Percentiles rank a stretch among this genome's conserved stretches.
Conservation (phyloP, 108 stramenopile genomes). For the Nitzschia palea region DNA sequence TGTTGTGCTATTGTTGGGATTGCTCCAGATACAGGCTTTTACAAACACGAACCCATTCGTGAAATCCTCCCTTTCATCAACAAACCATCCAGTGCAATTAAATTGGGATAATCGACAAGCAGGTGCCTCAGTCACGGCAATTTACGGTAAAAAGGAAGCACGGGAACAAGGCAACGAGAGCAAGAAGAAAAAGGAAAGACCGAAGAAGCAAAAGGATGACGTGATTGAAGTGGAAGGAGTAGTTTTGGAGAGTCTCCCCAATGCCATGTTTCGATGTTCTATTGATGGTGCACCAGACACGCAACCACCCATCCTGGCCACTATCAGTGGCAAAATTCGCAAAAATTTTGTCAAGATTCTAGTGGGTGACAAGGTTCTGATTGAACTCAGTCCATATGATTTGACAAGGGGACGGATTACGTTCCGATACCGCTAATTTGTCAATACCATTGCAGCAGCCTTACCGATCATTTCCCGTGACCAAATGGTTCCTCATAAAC, state of each 20-base stretch:
- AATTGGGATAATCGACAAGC: not conserved
- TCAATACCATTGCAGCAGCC: too few species aligned
- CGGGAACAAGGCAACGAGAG: conserved; percentile 72
- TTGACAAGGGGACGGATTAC: conserved; percentile 93
- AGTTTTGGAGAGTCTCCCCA: conserved; percentile 86
- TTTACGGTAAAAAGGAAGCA: conserved; percentile 84
- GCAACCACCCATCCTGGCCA: conserved; percentile 82
- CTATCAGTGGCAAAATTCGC: conserved; percentile 91
- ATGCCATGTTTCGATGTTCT: conserved; percentile 91
- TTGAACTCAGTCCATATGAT: conserved; percentile 94
- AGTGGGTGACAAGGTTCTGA: conserved; percentile 89
- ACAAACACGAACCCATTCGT: not conserved
- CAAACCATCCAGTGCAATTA: not conserved
- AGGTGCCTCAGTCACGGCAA: conserved; percentile 9
- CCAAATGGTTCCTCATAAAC: too few species aligned
- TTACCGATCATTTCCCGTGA: too few species aligned
- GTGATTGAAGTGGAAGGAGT: conserved; percentile 88
- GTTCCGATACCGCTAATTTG: conserved; percentile 86
- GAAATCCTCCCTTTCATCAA: not conserved
- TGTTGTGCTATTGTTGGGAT: not conserved
- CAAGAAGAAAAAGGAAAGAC: conserved; percentile 63
- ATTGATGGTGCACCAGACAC: conserved; percentile 83
- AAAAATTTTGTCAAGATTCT: conserved; percentile 92
- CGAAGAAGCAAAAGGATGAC: conserved; percentile 87
- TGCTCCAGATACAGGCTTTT: not conserved